Evolutionary conservation across 139 green algal species (phyloP), one percentile per base, ranked within the genome.

Genomic region (Chlorella sp.): DNA sequence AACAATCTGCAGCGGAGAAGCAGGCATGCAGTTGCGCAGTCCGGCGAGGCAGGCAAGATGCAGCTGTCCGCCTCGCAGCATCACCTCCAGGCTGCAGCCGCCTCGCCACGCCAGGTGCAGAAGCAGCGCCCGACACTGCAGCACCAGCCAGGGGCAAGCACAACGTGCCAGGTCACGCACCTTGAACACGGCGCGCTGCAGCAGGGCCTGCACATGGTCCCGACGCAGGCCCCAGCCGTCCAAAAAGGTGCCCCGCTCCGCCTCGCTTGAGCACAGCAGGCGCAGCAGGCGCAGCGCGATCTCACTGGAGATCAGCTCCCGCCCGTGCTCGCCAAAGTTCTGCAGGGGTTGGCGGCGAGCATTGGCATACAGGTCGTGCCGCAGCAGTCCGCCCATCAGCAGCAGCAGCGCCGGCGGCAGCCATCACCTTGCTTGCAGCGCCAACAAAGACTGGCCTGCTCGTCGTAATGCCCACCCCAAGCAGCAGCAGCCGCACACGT

Each of bases 291-390:
- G 73, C 70, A 99, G 81, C 16, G 88, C 95, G 34, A 97, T 87
- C 85, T 99, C 96, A 7, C 84, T 81, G 14, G 91, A 96, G 46
- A 99, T 94, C 40, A 95, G 92, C 91, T 99, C 96, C 1, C 96
- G 89, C 0, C 93, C 96, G 88, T 99, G 96, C 88, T 99, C 92
- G 8, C 96, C 96, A 93, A 97, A 99, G 83, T 96, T 93, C 89
- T 96, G 88, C 40, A 24, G 69, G n/a, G 0, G 7, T n/a, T 34
- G 78, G 41, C 5, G 41, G 19, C 9, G 44, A 41, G 46, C 46
- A 32, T 43, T 28, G 36, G 43, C 41, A 68, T 44, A 34, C 5
- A 73, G 32, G 48, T 28, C 36, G 1, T 74, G 26, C 34, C 65
- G 30, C 24, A 43, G 65, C 32, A 43, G 65, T 41, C 65, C 20